Base-by-base conservation (phyloP, 345 rosid genomes). In the Boechera retrofracta region DNA sequence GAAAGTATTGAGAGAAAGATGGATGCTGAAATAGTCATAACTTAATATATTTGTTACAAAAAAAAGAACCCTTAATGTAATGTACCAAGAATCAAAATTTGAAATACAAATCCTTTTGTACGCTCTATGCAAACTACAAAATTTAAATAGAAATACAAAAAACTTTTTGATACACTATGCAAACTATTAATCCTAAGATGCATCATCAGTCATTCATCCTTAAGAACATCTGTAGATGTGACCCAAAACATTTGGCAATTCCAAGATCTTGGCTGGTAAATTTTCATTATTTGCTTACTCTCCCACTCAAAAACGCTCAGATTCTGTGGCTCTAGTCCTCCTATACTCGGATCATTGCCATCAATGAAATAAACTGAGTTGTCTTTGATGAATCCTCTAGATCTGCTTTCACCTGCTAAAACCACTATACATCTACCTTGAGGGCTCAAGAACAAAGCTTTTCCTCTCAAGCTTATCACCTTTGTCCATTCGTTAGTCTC, bases 261-360 rank as follows among this genome's bases (percentile, higher is more conserved):
- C 69, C 80, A 77, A 70, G 69, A 54, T 33, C 28, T 44, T 28
- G 76, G 74, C 45, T 70, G 52, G 26, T 63, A 45, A 10, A 63
- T 24, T 38, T 70, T 45, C 35, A 4, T 54, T 33, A 2, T 35
- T 45, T 39, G 12, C 35, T 64, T 77, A 16, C 76, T 64, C 18
- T 45, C 76, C 80, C 76, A 71, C 2, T 77, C 71, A 36, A 70
- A 63, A 38, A 70, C 42, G 65, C 65, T 69, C 54, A 76, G 64
- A 59, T 41, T 68, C 28, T 36, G 16, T n/a, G 62, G 10, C 62
- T 52, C 59, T 7, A 21, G 2, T 7, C 79, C 66, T n/a, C 79
- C 66, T 28, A 6, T 5, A 49, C 49, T 21, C 3, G 33, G 0
- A 51, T 72, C 38, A 6, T 72, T 16, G 15, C 69, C 77, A 38